Evolutionary conservation across 495 filamentous ascomycete species (phyloP).

Genomic region (Penicillium daleae): DNA sequence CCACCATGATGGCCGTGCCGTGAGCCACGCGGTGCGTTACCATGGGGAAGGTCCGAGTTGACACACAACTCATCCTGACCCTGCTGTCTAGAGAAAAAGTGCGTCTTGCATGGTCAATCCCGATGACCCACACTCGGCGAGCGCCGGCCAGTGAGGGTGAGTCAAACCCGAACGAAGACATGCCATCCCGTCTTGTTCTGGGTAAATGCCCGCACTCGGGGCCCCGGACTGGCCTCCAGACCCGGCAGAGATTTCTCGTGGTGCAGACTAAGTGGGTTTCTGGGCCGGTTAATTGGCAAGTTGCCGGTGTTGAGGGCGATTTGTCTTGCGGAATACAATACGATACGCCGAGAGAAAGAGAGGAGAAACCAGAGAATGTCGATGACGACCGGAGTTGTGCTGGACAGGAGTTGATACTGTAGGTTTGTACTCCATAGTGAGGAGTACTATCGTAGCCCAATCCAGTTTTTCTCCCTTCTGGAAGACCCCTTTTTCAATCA

Average conservation of each 20-base stretch:
- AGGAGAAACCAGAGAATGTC: neutral
- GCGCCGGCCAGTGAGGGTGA: conserved; percentile 19
- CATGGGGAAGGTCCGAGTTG: neutral
- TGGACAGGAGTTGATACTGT: neutral
- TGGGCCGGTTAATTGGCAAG: conserved; percentile 13
- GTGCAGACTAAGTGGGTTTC: conserved; percentile 2
- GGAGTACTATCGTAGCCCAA: neutral
- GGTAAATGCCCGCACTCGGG: conserved; percentile 29
- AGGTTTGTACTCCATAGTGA: neutral
- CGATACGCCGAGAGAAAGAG: neutral
- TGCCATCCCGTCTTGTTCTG: conserved; percentile 22
- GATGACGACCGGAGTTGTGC: neutral
- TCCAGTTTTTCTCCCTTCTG: neutral
- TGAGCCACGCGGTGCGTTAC: neutral
- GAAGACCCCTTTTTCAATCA: neutral
- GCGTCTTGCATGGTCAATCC: neutral
- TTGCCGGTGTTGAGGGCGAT: neutral
- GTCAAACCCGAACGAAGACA: conserved; percentile 5
- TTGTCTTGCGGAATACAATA: neutral
- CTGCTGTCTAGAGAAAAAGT: neutral
- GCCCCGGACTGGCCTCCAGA: conserved; percentile 28
- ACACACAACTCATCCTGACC: neutral
- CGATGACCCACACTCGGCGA: conserved; percentile 26
- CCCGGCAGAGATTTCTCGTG: conserved; percentile 10
- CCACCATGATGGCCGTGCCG: neutral